Evolutionary conservation across 225 moss, liverwort and hornwort species (phyloP).

Genomic region (Polytrichum commune): DNA sequence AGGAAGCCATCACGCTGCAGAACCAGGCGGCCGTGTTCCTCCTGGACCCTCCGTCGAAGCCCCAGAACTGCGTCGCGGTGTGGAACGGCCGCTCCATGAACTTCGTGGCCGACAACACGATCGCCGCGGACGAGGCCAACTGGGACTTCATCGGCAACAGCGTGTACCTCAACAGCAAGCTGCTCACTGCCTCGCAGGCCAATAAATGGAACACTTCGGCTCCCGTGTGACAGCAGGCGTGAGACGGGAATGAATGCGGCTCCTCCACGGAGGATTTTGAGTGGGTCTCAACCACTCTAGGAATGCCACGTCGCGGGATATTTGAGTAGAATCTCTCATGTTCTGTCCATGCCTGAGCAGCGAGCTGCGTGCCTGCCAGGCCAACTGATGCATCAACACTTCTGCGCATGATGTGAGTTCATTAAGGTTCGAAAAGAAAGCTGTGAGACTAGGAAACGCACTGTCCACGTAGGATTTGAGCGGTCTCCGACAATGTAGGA

Average conservation of each 20-base stretch:
- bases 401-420: no score
- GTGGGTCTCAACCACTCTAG: no score
- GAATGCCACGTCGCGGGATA: no score
- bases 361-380: no score
- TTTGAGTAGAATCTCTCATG: no score
- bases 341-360: no score
- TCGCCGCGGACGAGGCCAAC: conserved; percentile 11
- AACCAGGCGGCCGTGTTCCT: conserved; percentile 5
- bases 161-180: conserved; percentile 2
- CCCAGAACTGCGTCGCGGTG: conserved; percentile 7
- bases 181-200: conserved; percentile 5
- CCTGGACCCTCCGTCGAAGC: neutral
- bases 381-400: no score
- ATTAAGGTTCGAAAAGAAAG: no score
- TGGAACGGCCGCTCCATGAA: conserved; percentile 2
- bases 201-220: conserved; percentile 9
- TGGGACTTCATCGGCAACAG: conserved; percentile 11
- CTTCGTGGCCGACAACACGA: conserved; percentile 10
- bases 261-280: no score
- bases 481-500: neutral
- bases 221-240: neutral
- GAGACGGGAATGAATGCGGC: no score
- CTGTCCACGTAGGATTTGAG: no score
- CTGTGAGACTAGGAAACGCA: no score
- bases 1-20: neutral